Base-by-base conservation (phyloP, 2,329 filamentous ascomycete genomes). In the Zopfia rhizophila region DNA sequence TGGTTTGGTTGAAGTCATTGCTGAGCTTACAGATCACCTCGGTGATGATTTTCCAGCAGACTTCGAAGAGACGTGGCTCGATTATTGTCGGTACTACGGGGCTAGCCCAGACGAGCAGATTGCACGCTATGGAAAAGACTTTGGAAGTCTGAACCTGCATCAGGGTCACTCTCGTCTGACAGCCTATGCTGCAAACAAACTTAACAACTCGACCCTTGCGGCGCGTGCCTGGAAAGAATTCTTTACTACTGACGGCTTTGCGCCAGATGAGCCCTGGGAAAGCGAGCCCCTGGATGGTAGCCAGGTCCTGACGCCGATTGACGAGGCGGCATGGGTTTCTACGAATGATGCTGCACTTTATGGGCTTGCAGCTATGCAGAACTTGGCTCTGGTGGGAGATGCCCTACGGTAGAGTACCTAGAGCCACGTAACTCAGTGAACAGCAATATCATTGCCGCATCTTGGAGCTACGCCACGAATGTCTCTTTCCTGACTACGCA, bases 151-250 rank as follows among this genome's bases (percentile, higher is more conserved):
- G 4, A 80, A 66, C 33, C 65, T 85, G 36, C 69, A 72, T 35
- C 83, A 86, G 57, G 82, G 78, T 0, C 83, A 86, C 58, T 84
- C 82, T 2, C 76, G 82, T 2, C 70, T 85, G 6, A 79, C 82
- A 1, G 83, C 82, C 0, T 84, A 81, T 53, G 78, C 74, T 2
- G 79, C 81, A 0, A 59, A 65, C 16, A 67, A 73, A 42, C 59
- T 65, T 1, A 64, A 66, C 4, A 82, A 84, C 42, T 65, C 65
- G 1, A 79, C 75, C 1, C 68, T 82, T 3, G 81, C 79, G 0
- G 54, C 67, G 12, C 72, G 79, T 2, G 81, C 82, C 0, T 85
- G 82, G 82, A 65, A 68, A 0, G 79, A 83, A 61, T 84, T 82
- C 53, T 75, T 76, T 25, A 63, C 58, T n/a, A 53, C 60, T 19